Conservation (phyloP, 2,329 filamentous ascomycete genomes). For the Sclerotinia trifoliorum region DNA sequence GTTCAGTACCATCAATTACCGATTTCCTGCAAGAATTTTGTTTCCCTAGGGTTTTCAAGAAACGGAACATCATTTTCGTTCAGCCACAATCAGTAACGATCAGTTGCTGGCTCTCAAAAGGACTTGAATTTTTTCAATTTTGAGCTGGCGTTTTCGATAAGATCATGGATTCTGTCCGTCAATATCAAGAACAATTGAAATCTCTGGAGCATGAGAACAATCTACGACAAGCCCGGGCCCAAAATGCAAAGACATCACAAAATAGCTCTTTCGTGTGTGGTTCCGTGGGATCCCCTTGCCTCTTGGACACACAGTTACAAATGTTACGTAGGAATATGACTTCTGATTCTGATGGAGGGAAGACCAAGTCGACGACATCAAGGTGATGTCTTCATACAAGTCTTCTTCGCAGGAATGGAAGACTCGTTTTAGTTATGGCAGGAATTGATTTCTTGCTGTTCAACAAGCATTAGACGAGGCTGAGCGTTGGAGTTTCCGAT, state of each 20-base stretch:
- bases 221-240: conserved; percentile 4
- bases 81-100: not conserved
- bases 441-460: not conserved
- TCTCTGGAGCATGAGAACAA: conserved; percentile 15
- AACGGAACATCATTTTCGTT: not conserved
- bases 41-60: not conserved
- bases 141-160: not conserved
- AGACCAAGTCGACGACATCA: not conserved
- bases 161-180: conserved; percentile 1
- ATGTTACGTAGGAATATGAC: conserved; percentile 11
- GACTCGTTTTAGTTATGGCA: not conserved
- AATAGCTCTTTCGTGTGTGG: conserved; percentile 5
- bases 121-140: not conserved
- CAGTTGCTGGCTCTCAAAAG: not conserved
- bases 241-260: not conserved
- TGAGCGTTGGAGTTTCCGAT: not conserved
- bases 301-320: conserved; percentile 8
- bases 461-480: not conserved
- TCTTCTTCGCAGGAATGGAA: not conserved
- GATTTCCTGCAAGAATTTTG: not conserved
- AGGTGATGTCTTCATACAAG: not conserved
- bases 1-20: not conserved
- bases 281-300: conserved; percentile 4
- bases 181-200: conserved; percentile 10
- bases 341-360: not conserved